phyloP scores from a whole-genome alignment of 768 basidiomycete species.

The Lepiota venenata region DNA sequence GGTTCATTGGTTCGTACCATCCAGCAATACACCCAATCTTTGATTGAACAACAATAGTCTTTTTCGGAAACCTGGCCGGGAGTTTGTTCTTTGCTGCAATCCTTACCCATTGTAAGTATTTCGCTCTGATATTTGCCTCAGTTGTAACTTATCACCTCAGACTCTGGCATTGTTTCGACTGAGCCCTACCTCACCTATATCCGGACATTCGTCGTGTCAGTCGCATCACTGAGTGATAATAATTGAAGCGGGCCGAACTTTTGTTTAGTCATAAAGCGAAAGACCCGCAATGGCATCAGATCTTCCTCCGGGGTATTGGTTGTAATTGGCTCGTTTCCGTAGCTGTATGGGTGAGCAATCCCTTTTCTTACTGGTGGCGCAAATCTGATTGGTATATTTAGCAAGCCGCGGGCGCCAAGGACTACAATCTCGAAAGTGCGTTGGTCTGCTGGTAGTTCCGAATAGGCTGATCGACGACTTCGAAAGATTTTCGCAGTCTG shows the following conservation, averaged over 20 bases:
- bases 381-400: conserved; percentile 21
- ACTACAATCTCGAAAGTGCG: conserved; percentile 65
- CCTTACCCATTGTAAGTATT: conserved; percentile 55
- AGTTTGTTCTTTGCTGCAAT: conserved; percentile 69
- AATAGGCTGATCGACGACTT: background rate
- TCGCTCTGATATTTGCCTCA: background rate
- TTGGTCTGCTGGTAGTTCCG: background rate
- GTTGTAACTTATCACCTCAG: conserved; percentile 27
- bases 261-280: conserved; percentile 52
- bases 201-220: conserved; percentile 54
- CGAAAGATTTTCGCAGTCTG: conserved; percentile 52
- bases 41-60: conserved; percentile 38
- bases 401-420: conserved; percentile 68
- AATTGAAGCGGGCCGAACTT: background rate
- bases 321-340: conserved; percentile 78
- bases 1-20: conserved; percentile 54
- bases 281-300: conserved; percentile 68
- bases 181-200: conserved; percentile 58
- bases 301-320: conserved; percentile 69
- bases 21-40: background rate
- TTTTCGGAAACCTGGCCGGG: conserved; percentile 66
- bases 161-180: conserved; percentile 53
- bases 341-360: conserved; percentile 61
- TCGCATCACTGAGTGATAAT: background rate
- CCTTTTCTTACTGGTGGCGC: background rate